Percentiles rank a stretch among this genome's conserved stretches.
Evolutionary conservation across 164 flowering plant genomes (phyloP).

Genomic region (Berberis thunbergii): DNA sequence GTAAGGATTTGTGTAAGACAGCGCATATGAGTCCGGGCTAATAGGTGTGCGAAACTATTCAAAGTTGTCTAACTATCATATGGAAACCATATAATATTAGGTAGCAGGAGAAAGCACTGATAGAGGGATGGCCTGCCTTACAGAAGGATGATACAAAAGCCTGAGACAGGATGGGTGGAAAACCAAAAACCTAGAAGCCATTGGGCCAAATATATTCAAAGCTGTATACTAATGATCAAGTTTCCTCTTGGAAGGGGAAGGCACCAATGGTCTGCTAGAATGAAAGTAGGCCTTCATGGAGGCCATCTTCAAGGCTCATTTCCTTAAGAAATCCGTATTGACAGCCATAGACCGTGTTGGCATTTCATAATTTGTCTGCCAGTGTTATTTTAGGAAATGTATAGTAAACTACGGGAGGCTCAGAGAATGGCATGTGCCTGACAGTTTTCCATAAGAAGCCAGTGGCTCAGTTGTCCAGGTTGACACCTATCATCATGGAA

Average conservation of each 20-base stretch:
- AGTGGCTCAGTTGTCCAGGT: background rate
- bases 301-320: background rate
- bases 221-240: background rate
- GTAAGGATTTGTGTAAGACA: no score
- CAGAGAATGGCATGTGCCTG: background rate
- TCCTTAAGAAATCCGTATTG: background rate
- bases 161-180: background rate
- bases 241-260: conserved; percentile 5
- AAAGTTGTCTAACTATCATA: background rate
- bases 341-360: background rate
- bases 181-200: conserved; percentile 15
- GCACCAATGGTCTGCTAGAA: background rate
- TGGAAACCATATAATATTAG: background rate
- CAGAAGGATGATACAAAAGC: conserved; percentile 6
- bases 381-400: background rate
- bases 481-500: background rate
- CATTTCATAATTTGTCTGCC: background rate
- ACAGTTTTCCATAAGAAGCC: background rate
- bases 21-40: no score
- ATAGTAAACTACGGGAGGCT: background rate
- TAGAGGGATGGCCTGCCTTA: conserved; percentile 1
- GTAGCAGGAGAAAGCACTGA: background rate
- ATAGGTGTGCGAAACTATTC: no score
- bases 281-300: no score
- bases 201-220: conserved; percentile 2